Conservation (phyloP, 768 basidiomycete genomes). For the Neoboletus subvelutipes region DNA sequence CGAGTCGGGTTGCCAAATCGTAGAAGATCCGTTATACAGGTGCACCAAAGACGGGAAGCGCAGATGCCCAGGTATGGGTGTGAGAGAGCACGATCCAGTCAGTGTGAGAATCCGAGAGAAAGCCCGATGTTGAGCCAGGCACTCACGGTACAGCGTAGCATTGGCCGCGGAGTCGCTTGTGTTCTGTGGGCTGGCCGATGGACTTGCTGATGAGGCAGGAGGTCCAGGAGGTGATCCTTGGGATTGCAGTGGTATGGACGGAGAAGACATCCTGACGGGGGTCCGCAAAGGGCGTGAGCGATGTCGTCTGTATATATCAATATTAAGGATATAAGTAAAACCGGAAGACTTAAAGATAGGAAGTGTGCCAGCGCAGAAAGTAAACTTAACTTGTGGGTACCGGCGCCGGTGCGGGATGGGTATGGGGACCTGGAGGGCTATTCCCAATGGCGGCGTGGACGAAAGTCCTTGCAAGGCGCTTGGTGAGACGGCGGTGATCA, state of each 20-base stretch:
- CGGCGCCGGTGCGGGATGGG: neutral
- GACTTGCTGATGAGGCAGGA: neutral
- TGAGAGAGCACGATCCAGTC: constrained; percentile 10
- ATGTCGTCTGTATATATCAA: constrained; percentile 17
- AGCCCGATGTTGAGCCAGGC: neutral
- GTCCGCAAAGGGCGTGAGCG: constrained; percentile 1
- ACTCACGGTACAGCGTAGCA: constrained; percentile 32
- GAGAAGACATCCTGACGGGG: constrained; percentile 14
- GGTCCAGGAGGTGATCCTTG: neutral
- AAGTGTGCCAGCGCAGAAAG: neutral
- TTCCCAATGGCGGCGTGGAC: neutral
- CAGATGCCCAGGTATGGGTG: neutral
- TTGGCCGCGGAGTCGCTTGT: constrained; percentile 11
- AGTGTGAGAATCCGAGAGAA: constrained; percentile 19
- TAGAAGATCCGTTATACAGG: neutral
- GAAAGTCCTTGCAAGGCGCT: no score
- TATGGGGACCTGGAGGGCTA: neutral
- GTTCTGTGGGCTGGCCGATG: neutral
- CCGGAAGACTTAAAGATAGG: neutral
- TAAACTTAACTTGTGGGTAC: neutral
- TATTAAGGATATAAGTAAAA: constrained; percentile 1
- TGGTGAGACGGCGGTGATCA: neutral
- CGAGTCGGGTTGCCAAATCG: neutral
- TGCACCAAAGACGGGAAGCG: neutral
- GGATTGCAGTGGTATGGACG: neutral